Evolutionary conservation across 495 filamentous ascomycete species (phyloP).

Genomic region (Eremomyces bilateralis): DNA sequence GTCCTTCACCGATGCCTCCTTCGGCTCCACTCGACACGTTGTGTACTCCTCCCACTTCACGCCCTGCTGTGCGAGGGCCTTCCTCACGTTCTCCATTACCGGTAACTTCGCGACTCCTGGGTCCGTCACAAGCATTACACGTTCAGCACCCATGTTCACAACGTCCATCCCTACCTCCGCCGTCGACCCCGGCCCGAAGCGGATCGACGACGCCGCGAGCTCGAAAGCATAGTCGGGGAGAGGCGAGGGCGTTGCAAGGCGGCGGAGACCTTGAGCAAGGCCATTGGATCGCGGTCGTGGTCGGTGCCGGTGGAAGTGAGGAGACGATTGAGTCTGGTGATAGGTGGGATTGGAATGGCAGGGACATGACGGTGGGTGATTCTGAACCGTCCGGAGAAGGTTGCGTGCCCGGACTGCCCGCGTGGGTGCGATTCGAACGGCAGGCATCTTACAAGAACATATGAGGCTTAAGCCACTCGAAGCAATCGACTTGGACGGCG

Average conservation of each 20-base stretch:
- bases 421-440: constrained; percentile 24
- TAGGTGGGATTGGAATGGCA: constrained; percentile 74
- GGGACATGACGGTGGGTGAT: constrained; percentile 74
- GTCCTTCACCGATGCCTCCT: constrained; percentile 74
- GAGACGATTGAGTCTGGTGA: no score
- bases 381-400: constrained; percentile 72
- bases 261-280: constrained; percentile 27
- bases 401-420: constrained; percentile 56
- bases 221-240: constrained; percentile 97
- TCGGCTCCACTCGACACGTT: constrained; percentile 64
- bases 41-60: constrained; percentile 65
- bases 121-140: constrained; percentile 83
- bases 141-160: constrained; percentile 65
- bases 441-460: background rate
- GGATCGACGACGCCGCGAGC: constrained; percentile 85
- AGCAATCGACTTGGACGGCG: no score
- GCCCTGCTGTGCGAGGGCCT: constrained; percentile 53
- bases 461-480: no score
- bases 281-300: constrained; percentile 21
- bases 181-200: constrained; percentile 84
- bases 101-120: constrained; percentile 50
- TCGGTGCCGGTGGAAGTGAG: no score
- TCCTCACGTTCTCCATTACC: constrained; percentile 66
- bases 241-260: constrained; percentile 51
- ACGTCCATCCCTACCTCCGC: constrained; percentile 99